Evolutionary conservation across 1,139 yeast genomes (phyloP).

Genomic region (Candida neerlandica): DNA sequence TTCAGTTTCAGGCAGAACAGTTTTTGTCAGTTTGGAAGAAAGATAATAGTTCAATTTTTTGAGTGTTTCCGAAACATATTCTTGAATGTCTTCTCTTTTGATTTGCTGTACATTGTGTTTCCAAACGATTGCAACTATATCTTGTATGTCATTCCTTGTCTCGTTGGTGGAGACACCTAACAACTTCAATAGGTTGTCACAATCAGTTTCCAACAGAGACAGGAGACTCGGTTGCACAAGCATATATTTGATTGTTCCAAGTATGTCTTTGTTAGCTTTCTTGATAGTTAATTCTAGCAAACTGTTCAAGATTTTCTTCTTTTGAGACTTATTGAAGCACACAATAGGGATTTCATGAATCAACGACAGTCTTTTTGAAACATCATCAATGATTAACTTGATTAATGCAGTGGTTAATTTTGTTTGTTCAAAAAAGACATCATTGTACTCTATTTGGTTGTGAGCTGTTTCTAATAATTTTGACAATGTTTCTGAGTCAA

Average conservation of each 20-base stretch:
- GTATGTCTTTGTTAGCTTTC: slow-evolving; percentile 12
- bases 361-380: slow-evolving; percentile 7
- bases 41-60: slow-evolving; percentile 12
- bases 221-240: slow-evolving; percentile 52
- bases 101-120: slow-evolving; percentile 27
- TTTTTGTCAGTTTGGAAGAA: background rate
- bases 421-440: slow-evolving; percentile 48
- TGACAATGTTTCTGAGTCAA: slow-evolving; percentile 21
- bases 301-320: slow-evolving; percentile 39
- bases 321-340: slow-evolving; percentile 47
- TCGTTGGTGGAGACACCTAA: slow-evolving; percentile 20
- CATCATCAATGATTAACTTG: slow-evolving; percentile 15
- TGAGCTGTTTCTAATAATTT: slow-evolving; percentile 9
- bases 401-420: slow-evolving; percentile 31
- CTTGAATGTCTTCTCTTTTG: slow-evolving; percentile 20
- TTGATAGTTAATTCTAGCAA: slow-evolving; percentile 22
- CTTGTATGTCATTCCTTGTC: slow-evolving; percentile 17
- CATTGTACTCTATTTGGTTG: slow-evolving; percentile 1
- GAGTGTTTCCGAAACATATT: slow-evolving; percentile 20
- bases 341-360: slow-evolving; percentile 46
- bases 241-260: slow-evolving; percentile 34
- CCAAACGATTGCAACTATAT: slow-evolving; percentile 34
- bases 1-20: slow-evolving; percentile 18
- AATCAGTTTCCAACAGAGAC: slow-evolving; percentile 50
- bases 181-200: slow-evolving; percentile 25